phyloP scores from a whole-genome alignment of 208 protist species.

The Wallacemonas sp. region DNA sequence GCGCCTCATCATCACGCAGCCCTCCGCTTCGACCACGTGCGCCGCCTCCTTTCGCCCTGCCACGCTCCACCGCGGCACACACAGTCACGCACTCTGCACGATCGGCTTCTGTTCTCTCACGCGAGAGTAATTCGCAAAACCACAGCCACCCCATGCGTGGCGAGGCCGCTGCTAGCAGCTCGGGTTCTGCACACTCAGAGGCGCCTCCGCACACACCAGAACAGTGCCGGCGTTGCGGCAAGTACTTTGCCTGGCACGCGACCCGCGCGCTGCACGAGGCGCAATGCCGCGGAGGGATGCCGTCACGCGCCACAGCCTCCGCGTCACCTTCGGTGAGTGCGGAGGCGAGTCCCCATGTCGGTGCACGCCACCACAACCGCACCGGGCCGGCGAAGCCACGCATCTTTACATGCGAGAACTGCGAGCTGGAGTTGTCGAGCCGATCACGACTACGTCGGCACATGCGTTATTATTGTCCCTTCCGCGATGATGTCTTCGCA shows the following conservation, averaged over 20 bases:
- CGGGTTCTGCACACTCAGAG: neutral
- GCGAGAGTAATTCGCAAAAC: no score
- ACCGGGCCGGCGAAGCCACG: neutral
- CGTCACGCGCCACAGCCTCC: no score
- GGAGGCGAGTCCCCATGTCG: no score
- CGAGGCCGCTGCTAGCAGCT: neutral
- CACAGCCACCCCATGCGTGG: no score
- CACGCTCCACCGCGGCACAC: neutral
- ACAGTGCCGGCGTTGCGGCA: constrained; percentile 28
- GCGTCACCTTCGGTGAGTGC: no score
- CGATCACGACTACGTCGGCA: constrained; percentile 66
- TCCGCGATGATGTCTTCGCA: constrained; percentile 68
- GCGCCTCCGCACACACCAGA: neutral
- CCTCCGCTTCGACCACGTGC: neutral
- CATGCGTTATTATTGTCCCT: constrained; percentile 73
- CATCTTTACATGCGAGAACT: constrained; percentile 52
- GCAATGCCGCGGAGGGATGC: constrained; percentile 28
- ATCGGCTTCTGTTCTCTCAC: no score
- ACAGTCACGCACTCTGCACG: neutral
- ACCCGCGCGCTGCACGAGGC: constrained; percentile 39
- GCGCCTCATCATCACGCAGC: neutral
- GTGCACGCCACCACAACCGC: neutral
- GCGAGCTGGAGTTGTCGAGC: constrained; percentile 68
- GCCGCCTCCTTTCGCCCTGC: constrained; percentile 20
- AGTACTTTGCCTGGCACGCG: constrained; percentile 37